Evolutionary conservation across 2,329 filamentous ascomycete genomes (phyloP), one percentile per base, ranked within the genome.

Genomic region (Emericellopsis cladophorae): DNA sequence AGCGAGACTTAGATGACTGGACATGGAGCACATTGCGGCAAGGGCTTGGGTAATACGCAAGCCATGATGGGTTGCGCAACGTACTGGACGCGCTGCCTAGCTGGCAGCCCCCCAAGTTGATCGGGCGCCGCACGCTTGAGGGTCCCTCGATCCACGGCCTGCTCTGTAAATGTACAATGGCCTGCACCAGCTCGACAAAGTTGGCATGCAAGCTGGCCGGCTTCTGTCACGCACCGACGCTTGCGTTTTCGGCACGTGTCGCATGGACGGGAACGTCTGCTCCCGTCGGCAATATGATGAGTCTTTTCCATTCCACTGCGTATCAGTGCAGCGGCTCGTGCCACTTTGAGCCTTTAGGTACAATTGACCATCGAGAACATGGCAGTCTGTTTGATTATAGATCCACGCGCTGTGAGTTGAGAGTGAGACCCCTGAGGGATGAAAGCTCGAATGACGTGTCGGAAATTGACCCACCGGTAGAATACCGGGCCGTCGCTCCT

Each of bases 211-310:
- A 46, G 44, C 14, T 54, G 48, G 39, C 51, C 52, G n/a, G 54
- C 48, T 33, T 53, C 52, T 21, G 50, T 54, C n/a, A 57, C 52
- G 45, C 55, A 58, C 38, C 55, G 53, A 37, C 52, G 55, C 45
- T 58, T 58, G 39, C 55, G 48, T 48, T 52, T 56, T 29, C 55
- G 54, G 34, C 55, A 58, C 37, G 55, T 51, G 31, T 58, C 55
- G 45, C 55, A 58, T 24, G 55, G 55, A 23, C 39, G 39, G 3
- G 39, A 15, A 23, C 39, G 39, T 36, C 21, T 40, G 21, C 39
- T 36, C 21, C 31, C 26, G 24, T 21, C 26, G 31, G 26, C 31
- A 6, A 32, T 6, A 32, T 32, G 31, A 15, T 32, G 11, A 32
- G 31, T 4, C 6, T 15, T 3, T 4, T 32, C 31, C 31, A 32